phyloP scores from a whole-genome alignment of 805 yeast species.

The Kockiozyma suomiensis region DNA sequence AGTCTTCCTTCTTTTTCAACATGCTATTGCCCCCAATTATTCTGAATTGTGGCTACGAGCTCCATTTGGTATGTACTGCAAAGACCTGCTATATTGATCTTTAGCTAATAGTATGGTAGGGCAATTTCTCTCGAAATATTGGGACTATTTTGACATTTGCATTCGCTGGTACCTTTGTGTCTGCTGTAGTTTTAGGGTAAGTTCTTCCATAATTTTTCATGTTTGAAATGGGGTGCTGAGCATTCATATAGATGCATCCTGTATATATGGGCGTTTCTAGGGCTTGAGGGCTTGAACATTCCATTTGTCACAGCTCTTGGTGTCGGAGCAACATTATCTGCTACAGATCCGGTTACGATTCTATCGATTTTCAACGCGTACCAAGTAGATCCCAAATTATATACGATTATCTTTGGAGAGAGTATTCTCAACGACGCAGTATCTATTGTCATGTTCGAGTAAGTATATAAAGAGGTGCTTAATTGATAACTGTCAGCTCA shows the following conservation, averaged over 20 bases:
- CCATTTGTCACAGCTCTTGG: constrained; percentile 96
- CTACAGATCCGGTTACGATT: constrained; percentile 98
- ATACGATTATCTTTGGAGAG: constrained; percentile 97
- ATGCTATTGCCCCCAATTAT: constrained; percentile 94
- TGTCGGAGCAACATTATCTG: constrained; percentile 96
- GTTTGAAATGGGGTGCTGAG: neutral
- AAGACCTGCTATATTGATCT: neutral
- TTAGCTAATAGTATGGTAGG: constrained; percentile 45
- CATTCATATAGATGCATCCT: constrained; percentile 51
- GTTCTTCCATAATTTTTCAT: neutral
- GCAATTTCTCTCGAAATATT: constrained; percentile 88
- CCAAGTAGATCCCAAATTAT: constrained; percentile 95
- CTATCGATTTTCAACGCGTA: constrained; percentile 94
- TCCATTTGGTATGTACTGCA: constrained; percentile 57
- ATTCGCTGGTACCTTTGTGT: constrained; percentile 93
- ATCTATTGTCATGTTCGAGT: constrained; percentile 95
- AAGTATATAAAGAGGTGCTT: neutral
- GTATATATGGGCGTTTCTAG: constrained; percentile 87
- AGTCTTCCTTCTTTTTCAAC: constrained; percentile 91
- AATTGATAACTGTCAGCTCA: too few species aligned
- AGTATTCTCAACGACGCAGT: constrained; percentile 95
- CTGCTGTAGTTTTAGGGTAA: constrained; percentile 82
- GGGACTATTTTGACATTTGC: constrained; percentile 92
- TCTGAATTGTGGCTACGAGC: constrained; percentile 92
- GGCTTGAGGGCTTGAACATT: constrained; percentile 81